Base-by-base conservation (phyloP, 2,329 filamentous ascomycete species). In the Acrocalymma vagum region DNA sequence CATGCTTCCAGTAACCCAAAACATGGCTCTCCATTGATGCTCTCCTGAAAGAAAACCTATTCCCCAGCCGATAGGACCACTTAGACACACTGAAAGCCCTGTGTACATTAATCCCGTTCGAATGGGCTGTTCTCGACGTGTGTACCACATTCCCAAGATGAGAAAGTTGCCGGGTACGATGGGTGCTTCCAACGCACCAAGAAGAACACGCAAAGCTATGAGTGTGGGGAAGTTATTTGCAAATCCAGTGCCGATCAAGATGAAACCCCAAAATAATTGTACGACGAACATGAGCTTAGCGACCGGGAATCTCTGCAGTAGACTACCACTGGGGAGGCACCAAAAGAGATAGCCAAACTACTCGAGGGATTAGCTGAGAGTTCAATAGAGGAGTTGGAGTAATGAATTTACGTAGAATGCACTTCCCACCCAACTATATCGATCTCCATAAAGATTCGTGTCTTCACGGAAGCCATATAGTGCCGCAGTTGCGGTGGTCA, bases 161-260 rank as follows among this genome's bases (percentile, higher is more conserved):
- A 53, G 25, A 42, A 50, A 41, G 24, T 55, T 41, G 24, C 46
- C 31, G 11, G 54, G 44, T 0, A 79, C 81, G 33, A 83, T 71
- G 49, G 80, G 77, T 2, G 80, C 79, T 58, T 84, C 81, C 0
- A 76, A 74, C 5, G 78, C 72, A 6, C 81, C 81, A 0, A 83
- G 71, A 2, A 83, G 59, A 51, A 83, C 78, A 0, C 81, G 74
- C 4, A 77, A 67, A 0, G 72, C 63, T 13, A 82, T 58, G 1
- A 84, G 67, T 0, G 77, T 76, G 2, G 66, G 73, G 33, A 57
- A 57, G 29, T 55, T 48, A 23, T 50, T 48, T 4, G 53, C 43
- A 1, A 47, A 45, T 2, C 44, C 53, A 0, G 45, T 52, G 16
- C 42, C 48, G 7, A 54, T 52, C 18, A 57, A 37, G 13, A 55